phyloP scores from a whole-genome alignment of 2,329 filamentous ascomycete species.

The Stemphylium beticola region DNA sequence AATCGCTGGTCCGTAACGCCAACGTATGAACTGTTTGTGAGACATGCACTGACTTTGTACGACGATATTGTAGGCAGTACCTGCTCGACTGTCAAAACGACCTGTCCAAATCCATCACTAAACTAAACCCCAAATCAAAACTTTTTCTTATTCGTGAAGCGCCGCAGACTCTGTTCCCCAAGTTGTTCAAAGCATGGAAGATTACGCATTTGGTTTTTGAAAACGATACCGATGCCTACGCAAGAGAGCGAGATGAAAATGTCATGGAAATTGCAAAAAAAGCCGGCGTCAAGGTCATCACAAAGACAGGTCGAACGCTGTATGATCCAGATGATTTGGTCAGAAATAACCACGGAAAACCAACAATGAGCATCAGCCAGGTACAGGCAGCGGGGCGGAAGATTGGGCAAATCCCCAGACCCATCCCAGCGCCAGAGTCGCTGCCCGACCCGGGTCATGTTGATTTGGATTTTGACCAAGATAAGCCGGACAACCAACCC shows the following conservation, averaged over 20 bases:
- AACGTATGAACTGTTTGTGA: too few species aligned
- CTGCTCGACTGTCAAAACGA: constrained; percentile 76
- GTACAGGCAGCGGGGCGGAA: constrained; percentile 66
- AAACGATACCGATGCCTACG: constrained; percentile 78
- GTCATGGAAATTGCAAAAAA: constrained; percentile 66
- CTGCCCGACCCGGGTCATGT: constrained; percentile 71
- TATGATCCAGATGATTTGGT: constrained; percentile 77
- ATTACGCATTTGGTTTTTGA: constrained; percentile 80
- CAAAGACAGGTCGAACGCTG: constrained; percentile 69
- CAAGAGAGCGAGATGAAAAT: constrained; percentile 65
- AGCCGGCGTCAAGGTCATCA: constrained; percentile 72
- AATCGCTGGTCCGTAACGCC: constrained; percentile 63
- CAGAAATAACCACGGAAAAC: constrained; percentile 68
- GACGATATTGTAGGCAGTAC: constrained; percentile 56
- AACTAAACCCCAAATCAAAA: constrained; percentile 73
- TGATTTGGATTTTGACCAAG: constrained; percentile 64
- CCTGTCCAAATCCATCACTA: constrained; percentile 69
- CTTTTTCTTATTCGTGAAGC: constrained; percentile 75
- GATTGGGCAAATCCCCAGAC: constrained; percentile 66
- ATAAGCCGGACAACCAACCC: constrained; percentile 56
- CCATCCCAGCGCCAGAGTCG: constrained; percentile 63
- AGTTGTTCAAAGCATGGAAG: constrained; percentile 74
- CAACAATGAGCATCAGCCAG: constrained; percentile 76
- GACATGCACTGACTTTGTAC: too few species aligned
- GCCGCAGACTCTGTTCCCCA: constrained; percentile 73